Evolutionary conservation across 2,329 filamentous ascomycete genomes (phyloP).

Genomic region (Didymella glomerata): DNA sequence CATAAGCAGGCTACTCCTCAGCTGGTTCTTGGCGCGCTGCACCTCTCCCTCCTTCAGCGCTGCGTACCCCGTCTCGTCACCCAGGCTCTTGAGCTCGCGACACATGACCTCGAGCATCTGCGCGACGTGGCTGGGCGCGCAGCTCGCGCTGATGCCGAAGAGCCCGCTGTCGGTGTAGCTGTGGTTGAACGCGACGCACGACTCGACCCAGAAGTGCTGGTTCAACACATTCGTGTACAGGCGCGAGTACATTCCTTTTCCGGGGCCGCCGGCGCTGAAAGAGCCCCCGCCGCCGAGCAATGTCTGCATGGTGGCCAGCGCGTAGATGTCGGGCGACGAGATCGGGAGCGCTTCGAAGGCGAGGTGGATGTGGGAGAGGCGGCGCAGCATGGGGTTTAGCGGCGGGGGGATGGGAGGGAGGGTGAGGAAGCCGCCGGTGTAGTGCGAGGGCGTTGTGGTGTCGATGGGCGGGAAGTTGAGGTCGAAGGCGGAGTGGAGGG

Average conservation of each 20-base stretch:
- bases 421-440: slow-evolving; percentile 92
- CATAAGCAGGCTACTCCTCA: slow-evolving; percentile 84
- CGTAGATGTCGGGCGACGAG: slow-evolving; percentile 90
- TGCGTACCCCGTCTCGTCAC: slow-evolving; percentile 76
- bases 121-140: slow-evolving; percentile 77
- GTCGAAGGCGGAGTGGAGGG: slow-evolving; percentile 59
- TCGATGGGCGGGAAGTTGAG: slow-evolving; percentile 60
- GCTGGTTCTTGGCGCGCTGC: slow-evolving; percentile 93
- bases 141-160: slow-evolving; percentile 91
- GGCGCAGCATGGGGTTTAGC: slow-evolving; percentile 76
- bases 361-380: slow-evolving; percentile 91
- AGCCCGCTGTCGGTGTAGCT: slow-evolving; percentile 95
- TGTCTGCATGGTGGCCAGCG: slow-evolving; percentile 92
- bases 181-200: slow-evolving; percentile 95
- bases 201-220: slow-evolving; percentile 97
- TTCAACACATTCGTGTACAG: slow-evolving; percentile 98
- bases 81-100: slow-evolving; percentile 81
- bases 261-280: slow-evolving; percentile 94
- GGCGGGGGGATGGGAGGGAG: slow-evolving; percentile 83
- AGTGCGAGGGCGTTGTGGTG: slow-evolving; percentile 73
- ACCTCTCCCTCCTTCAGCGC: slow-evolving; percentile 81
- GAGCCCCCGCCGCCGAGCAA: slow-evolving; percentile 95
- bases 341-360: slow-evolving; percentile 96
- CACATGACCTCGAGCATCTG: slow-evolving; percentile 96
- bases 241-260: slow-evolving; percentile 98